A percentile compares a stretch with the other conserved stretches of the same genome.
phyloP scores from a whole-genome alignment of 1,139 yeast genomes.

The Yamadazyma epiphylla region DNA sequence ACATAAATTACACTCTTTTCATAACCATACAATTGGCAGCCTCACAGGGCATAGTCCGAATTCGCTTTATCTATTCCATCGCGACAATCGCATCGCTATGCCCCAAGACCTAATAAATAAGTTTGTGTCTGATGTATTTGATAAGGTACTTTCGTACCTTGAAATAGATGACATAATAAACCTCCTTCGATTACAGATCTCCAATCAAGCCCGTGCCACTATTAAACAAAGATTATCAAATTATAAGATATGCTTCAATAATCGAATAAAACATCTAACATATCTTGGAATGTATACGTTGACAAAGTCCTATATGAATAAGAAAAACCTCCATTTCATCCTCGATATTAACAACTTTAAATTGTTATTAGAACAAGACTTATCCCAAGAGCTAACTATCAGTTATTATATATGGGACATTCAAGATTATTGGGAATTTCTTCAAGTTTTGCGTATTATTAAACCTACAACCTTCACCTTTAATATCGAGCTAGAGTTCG shows the following conservation, averaged over 20 bases:
- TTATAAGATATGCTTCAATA: slow-evolving; percentile 7
- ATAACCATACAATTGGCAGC: too few species aligned
- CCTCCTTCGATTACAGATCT: neutral
- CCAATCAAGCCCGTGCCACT: neutral
- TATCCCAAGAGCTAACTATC: slow-evolving; percentile 12
- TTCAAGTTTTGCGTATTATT: slow-evolving; percentile 6
- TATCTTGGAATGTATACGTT: slow-evolving; percentile 12
- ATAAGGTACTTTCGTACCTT: slow-evolving; percentile 6
- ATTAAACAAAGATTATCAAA: slow-evolving; percentile 1
- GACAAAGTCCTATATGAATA: slow-evolving; percentile 10
- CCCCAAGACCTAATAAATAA: slow-evolving; percentile 2
- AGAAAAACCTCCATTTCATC: slow-evolving; percentile 4
- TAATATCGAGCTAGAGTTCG: slow-evolving; percentile 22
- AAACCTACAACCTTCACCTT: slow-evolving; percentile 5
- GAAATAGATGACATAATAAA: slow-evolving; percentile 8
- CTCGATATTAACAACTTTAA: slow-evolving; percentile 4
- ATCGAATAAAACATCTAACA: slow-evolving; percentile 9
- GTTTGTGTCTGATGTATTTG: slow-evolving; percentile 8
- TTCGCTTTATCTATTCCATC: neutral
- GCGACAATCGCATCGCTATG: neutral
- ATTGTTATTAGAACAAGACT: slow-evolving; percentile 1
- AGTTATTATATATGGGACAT: slow-evolving; percentile 20
- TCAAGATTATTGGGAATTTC: slow-evolving; percentile 14
- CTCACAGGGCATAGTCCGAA: neutral
- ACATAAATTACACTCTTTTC: too few species aligned